Conservation (phyloP, 2,329 filamentous ascomycete species). For the Thermomyces lanuginosus region DNA sequence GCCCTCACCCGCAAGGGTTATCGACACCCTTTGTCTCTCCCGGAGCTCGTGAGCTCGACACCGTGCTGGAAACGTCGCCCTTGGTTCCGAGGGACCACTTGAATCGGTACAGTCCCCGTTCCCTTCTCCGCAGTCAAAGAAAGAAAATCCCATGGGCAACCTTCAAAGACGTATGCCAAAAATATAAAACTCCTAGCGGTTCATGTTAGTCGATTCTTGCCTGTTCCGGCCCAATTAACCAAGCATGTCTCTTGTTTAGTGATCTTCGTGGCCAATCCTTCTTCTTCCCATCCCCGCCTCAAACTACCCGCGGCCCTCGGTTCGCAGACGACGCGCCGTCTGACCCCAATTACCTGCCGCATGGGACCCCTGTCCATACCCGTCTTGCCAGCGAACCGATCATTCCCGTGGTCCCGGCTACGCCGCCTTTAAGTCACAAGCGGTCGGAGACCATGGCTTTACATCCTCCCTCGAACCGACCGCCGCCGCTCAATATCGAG, state of each 20-base stretch:
- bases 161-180: no score
- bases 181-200: no score
- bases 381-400: conserved; percentile 30
- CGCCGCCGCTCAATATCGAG: conserved; percentile 30
- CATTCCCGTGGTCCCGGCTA: conserved; percentile 55
- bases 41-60: conserved; percentile 6
- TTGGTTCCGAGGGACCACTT: conserved; percentile 8
- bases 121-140: no score
- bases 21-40: conserved; percentile 9
- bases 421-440: conserved; percentile 33
- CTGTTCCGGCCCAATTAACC: neutral
- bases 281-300: conserved; percentile 17
- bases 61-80: conserved; percentile 6
- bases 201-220: neutral
- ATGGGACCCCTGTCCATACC: conserved; percentile 23
- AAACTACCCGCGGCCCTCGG: conserved; percentile 14
- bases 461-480: conserved; percentile 24
- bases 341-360: conserved; percentile 19
- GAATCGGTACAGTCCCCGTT: no score
- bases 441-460: conserved; percentile 29
- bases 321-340: conserved; percentile 12
- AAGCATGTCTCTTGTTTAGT: conserved; percentile 13
- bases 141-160: no score
- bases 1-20: conserved; percentile 1
- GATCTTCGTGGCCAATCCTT: conserved; percentile 24